Conservation (phyloP, 306 rosid genomes). For the Medicago ruthenica region DNA sequence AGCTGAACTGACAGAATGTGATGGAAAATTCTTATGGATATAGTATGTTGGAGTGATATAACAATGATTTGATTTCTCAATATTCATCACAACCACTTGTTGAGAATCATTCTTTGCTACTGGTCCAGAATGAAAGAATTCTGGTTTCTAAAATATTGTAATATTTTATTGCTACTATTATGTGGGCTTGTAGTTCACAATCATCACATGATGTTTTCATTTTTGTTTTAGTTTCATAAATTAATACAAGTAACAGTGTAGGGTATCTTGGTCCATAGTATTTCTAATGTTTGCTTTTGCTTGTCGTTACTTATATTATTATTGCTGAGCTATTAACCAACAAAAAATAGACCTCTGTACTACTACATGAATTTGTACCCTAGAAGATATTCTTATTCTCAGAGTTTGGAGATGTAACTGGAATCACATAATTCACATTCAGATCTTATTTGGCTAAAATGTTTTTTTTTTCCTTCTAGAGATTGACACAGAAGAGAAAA, state of each 20-base stretch:
- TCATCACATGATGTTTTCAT: slow-evolving; percentile 35
- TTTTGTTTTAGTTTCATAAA: slow-evolving; percentile 37
- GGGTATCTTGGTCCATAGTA: slow-evolving; percentile 46
- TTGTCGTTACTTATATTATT: slow-evolving; percentile 10
- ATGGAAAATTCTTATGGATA: slow-evolving; percentile 74
- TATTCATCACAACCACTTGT: slow-evolving; percentile 58
- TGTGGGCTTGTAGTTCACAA: slow-evolving; percentile 42
- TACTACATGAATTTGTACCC: not conserved
- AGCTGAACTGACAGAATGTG: slow-evolving; percentile 64
- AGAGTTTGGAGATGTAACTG: not conserved
- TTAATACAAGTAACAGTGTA: slow-evolving; percentile 38
- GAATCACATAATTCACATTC: too few relatives aligned
- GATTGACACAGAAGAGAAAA: too few relatives aligned
- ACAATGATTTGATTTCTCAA: slow-evolving; percentile 49
- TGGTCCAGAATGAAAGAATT: slow-evolving; percentile 37
- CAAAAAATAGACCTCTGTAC: not conserved
- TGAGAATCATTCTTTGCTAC: slow-evolving; percentile 50
- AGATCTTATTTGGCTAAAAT: too few relatives aligned
- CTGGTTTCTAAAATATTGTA: slow-evolving; percentile 33
- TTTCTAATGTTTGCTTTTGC: slow-evolving; percentile 39
- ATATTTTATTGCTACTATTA: slow-evolving; percentile 25
- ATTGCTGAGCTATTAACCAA: slow-evolving; percentile 30
- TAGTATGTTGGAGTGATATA: slow-evolving; percentile 50
- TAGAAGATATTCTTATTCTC: not conserved
- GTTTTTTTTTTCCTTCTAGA: too few relatives aligned